A percentile compares a stretch with the other conserved stretches of the same genome.
Evolutionary conservation across 768 basidiomycete species (phyloP).

Genomic region (Sarcomyxa edulis): DNA sequence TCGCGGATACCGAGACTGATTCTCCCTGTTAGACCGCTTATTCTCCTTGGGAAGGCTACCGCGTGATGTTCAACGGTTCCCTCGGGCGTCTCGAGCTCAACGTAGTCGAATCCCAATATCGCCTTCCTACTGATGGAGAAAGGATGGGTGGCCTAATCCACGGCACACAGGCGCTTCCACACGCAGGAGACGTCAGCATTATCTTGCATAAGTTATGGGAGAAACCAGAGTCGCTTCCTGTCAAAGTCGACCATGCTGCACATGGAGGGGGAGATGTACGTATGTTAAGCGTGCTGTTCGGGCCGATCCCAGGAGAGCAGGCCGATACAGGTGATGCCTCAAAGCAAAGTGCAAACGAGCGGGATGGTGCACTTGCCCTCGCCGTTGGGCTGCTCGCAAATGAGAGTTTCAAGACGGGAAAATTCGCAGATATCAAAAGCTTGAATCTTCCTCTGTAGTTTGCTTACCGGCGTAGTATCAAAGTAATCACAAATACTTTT

Average conservation of each 20-base stretch:
- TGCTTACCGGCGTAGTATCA: no score
- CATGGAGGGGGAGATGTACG: slow-evolving; percentile 46
- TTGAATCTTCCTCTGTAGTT: slow-evolving; percentile 24
- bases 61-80: slow-evolving; percentile 50
- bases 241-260: slow-evolving; percentile 32
- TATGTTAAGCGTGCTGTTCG: slow-evolving; percentile 44
- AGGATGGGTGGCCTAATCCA: slow-evolving; percentile 28
- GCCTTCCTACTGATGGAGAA: slow-evolving; percentile 22
- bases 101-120: slow-evolving; percentile 39
- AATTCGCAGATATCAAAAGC: slow-evolving; percentile 32
- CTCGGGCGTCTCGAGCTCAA: slow-evolving; percentile 45
- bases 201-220: slow-evolving; percentile 41
- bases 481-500: no score
- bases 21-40: slow-evolving; percentile 27
- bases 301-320: slow-evolving; percentile 35
- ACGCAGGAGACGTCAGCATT: slow-evolving; percentile 37
- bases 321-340: slow-evolving; percentile 36
- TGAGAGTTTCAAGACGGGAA: slow-evolving; percentile 40
- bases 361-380: slow-evolving; percentile 41
- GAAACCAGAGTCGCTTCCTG: slow-evolving; percentile 34
- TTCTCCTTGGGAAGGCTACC: slow-evolving; percentile 43
- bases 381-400: slow-evolving; percentile 45
- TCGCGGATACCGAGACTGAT: neutral
- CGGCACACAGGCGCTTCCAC: slow-evolving; percentile 30
- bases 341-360: slow-evolving; percentile 41